These are phyloP conservation scores for Marasmius sp. DNA, from an alignment of 1,284 basidiomycete genomes.

Conservation along the genomic window DNA sequence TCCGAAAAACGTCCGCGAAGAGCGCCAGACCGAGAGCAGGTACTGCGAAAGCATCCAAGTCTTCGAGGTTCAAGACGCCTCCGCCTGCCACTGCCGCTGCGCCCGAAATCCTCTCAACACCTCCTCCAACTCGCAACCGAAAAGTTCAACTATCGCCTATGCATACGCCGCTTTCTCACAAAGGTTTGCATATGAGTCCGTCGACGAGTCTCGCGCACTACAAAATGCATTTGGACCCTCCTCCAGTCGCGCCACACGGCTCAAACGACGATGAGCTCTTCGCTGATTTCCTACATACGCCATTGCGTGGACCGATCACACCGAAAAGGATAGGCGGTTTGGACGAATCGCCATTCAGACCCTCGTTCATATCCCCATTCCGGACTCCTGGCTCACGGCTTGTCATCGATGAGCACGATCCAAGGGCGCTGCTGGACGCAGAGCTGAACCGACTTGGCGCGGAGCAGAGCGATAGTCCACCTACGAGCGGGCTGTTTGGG, in stretches of 20 bases:
- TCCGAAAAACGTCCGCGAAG: conserved; percentile 18
- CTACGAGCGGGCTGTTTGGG: conserved; percentile 54
- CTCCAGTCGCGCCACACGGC: conserved; percentile 42
- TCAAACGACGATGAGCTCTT: conserved; percentile 36
- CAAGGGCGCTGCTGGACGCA: conserved; percentile 60
- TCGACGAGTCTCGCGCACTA: conserved; percentile 61
- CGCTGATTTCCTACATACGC: conserved; percentile 50
- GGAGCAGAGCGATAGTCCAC: conserved; percentile 47
- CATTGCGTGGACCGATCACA: conserved; percentile 54
- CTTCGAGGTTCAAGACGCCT: conserved; percentile 38
- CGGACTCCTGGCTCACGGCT: conserved; percentile 53
- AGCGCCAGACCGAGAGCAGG: conserved; percentile 26
- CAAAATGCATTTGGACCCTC: conserved; percentile 62
- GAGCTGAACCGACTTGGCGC: conserved; percentile 55
- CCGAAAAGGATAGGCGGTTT: conserved; percentile 49
- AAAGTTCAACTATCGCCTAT: conserved; percentile 50
- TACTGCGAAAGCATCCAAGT: conserved; percentile 26
- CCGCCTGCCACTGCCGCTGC: conserved; percentile 23
- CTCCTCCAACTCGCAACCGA: conserved; percentile 17
- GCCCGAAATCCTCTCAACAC: conserved; percentile 30
- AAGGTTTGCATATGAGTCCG: conserved; percentile 66
- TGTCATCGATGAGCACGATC: conserved; percentile 69
- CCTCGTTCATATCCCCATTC: conserved; percentile 55
- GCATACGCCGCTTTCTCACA: conserved; percentile 66
- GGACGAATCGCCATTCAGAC: conserved; percentile 55